Conservation (phyloP, 2,329 filamentous ascomycete species). For the Neocatenulostroma microsporum region DNA sequence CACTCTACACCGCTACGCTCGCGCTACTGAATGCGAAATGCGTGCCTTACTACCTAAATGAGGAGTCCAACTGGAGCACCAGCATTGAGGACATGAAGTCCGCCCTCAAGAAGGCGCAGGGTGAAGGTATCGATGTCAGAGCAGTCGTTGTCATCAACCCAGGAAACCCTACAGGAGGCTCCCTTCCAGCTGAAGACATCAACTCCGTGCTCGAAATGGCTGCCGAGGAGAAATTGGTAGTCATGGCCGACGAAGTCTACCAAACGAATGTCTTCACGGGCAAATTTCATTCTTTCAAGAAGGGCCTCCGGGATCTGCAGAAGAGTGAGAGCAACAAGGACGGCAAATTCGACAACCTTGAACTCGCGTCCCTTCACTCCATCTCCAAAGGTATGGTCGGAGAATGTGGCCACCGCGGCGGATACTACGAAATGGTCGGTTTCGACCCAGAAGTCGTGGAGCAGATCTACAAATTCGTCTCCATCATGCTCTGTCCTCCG, state of each 20-base stretch:
- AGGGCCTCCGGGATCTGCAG: constrained; percentile 73
- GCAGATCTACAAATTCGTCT: constrained; percentile 98
- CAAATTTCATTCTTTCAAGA: constrained; percentile 93
- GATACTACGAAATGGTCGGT: constrained; percentile 92
- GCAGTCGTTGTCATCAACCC: constrained; percentile 97
- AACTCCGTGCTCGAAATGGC: constrained; percentile 80
- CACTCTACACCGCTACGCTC: constrained; percentile 90
- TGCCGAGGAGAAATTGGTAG: constrained; percentile 72
- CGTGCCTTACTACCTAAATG: constrained; percentile 91
- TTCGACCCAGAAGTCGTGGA: constrained; percentile 72
- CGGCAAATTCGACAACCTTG: constrained; percentile 72
- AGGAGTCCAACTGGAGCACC: constrained; percentile 79
- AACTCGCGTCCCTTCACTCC: constrained; percentile 87
- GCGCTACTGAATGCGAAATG: constrained; percentile 74
- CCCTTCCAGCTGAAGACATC: constrained; percentile 69
- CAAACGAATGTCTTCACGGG: constrained; percentile 97
- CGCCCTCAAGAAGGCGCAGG: constrained; percentile 65
- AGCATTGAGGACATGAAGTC: constrained; percentile 69
- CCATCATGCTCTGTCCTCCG: constrained; percentile 91
- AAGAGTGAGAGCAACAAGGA: constrained; percentile 52
- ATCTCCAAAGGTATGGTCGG: constrained; percentile 98
- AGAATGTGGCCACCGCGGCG: constrained; percentile 94
- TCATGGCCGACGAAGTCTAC: constrained; percentile 97
- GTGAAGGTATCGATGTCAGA: constrained; percentile 74
- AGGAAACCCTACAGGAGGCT: constrained; percentile 92